Base-by-base conservation (phyloP, 2,329 filamentous ascomycete species). In the Botrytis paeoniae region DNA sequence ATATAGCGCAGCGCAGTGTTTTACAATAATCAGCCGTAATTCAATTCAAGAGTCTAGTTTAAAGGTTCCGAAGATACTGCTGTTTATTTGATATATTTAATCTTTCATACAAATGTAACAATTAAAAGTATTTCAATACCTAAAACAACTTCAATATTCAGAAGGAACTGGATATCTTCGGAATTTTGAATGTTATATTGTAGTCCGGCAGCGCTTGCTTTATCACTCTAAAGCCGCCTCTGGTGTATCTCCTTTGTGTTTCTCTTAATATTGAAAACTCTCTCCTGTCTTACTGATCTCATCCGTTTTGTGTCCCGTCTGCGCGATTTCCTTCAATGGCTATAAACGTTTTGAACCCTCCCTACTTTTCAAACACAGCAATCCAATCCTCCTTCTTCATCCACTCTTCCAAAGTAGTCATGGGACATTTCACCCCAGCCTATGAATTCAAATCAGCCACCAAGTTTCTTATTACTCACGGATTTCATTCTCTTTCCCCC, bases 391-490 rank as follows among this genome's bases (percentile, higher is more conserved):
- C 69, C 9, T n/a, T 43, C 20, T 29, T 63, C 57, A 70, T 70
- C 32, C 32, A 63, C 4, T 70, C 57, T 63, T 70, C 39, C 32
- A 45, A 7, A 37, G 32, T 60, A 12, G 54, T 70, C 64, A 72
- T 72, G 9, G 64, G 29, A 8, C 71, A 70, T 41, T 72, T 39
- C 41, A 68, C 41, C 71, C 74, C 69, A n/a, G 39, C 57, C 57
- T 70, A 37, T 16, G 10, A 39, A 35, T 14, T 29, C 1, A 9
- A 39, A 10, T 54, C 10, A 66, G 64, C 35, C 5, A 2, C 29
- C 6, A 32, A 37, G 9, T 18, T 29, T 41, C 22, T n/a, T 51
- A 25, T 37, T 12, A 12, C n/a, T 35, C 18, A 29, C 41, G 12
- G 6, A n/a, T 32, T 35, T 32, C n/a, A 32, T 25, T 25, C 29